These are phyloP conservation scores for Flaveria linearis DNA, from an alignment of 129 eudicot species.

Conservation along the genomic window DNA sequence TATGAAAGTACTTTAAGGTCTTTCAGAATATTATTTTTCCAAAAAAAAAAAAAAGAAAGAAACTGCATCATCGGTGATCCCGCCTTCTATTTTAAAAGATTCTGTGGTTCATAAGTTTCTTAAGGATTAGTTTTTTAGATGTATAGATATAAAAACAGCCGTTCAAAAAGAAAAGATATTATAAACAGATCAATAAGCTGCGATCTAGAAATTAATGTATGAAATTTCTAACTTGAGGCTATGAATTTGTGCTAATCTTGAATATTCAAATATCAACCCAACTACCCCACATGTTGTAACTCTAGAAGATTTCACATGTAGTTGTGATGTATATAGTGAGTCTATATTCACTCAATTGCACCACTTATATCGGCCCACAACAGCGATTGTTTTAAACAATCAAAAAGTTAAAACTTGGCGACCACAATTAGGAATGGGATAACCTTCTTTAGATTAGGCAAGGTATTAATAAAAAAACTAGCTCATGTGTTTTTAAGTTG, in stretches of 20 bases:
- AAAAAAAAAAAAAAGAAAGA: too few species aligned
- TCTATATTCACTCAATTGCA: neutral
- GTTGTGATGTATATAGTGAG: neutral
- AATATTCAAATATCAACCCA: neutral
- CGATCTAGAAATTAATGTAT: neutral
- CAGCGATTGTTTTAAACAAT: neutral
- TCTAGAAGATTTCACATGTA: neutral
- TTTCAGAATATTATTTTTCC: too few species aligned
- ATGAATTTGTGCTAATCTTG: too few species aligned
- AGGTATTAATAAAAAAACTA: slow-evolving; percentile 3
- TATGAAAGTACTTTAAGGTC: too few species aligned
- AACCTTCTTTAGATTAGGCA: neutral
- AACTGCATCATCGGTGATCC: too few species aligned
- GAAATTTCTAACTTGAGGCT: neutral
- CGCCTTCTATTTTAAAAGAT: too few species aligned
- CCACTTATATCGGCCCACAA: neutral
- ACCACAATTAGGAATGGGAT: slow-evolving; percentile 11
- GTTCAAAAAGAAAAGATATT: too few species aligned
- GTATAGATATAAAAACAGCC: neutral
- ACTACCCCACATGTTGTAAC: too few species aligned
- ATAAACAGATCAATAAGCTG: neutral
- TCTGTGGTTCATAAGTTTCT: too few species aligned
- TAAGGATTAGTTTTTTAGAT: neutral
- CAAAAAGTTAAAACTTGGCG: neutral
- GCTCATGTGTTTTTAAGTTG: neutral